Conservation (phyloP, 306 rosid species). For the Trichosanthes truncata region DNA sequence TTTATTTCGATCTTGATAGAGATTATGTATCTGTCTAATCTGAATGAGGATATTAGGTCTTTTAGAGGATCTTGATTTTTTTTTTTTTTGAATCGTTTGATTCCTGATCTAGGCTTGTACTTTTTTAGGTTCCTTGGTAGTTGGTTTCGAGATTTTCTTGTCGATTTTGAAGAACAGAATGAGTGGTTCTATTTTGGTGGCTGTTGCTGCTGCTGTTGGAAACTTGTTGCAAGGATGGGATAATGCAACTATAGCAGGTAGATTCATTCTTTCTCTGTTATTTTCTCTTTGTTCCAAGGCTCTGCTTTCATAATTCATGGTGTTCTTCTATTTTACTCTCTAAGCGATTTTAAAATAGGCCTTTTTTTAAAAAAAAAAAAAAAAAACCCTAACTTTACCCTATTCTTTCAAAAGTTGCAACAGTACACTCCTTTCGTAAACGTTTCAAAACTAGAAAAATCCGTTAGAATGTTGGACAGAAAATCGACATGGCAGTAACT, state of each 20-base stretch:
- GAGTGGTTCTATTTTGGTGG: constrained; percentile 77
- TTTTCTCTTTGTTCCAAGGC: neutral
- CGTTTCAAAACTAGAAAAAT: too few relatives aligned
- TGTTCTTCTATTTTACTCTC: neutral
- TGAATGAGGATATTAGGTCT: neutral
- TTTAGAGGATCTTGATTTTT: neutral
- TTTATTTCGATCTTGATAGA: neutral
- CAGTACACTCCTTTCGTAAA: too few relatives aligned
- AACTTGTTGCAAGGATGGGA: constrained; percentile 90
- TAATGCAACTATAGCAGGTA: constrained; percentile 92
- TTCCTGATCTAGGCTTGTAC: constrained; percentile 19
- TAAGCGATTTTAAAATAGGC: too few relatives aligned
- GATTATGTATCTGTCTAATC: neutral
- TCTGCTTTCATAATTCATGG: neutral
- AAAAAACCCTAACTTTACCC: too few relatives aligned
- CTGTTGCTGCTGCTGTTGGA: constrained; percentile 88
- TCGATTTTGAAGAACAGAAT: constrained; percentile 26
- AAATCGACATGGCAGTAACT: too few relatives aligned
- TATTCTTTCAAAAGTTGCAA: too few relatives aligned
- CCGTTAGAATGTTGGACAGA: too few relatives aligned
- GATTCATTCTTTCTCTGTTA: constrained; percentile 1
- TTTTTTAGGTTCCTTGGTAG: constrained; percentile 9
- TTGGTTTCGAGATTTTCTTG: neutral
- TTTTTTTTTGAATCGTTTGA: neutral
- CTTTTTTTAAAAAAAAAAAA: too few relatives aligned